phyloP scores from a whole-genome alignment of 2,329 filamentous ascomycete species.

The Sporothrix curviconia region DNA sequence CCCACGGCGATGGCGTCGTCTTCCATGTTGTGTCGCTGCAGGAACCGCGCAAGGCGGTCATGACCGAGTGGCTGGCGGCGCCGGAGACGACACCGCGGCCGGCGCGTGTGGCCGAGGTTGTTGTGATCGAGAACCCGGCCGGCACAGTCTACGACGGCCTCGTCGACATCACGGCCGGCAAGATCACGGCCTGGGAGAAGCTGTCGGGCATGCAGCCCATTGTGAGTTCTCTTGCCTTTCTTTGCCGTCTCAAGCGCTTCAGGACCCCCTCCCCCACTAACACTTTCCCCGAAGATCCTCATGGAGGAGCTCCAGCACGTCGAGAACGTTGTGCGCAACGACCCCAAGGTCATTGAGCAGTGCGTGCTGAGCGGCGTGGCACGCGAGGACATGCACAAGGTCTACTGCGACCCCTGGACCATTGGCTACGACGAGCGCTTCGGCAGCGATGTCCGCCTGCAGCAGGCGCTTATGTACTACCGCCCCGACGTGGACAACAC shows the following conservation, averaged over 20 bases:
- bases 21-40: constrained; percentile 83
- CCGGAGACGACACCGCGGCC: constrained; percentile 57
- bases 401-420: constrained; percentile 94
- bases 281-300: constrained; percentile 54
- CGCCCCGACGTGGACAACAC: constrained; percentile 76
- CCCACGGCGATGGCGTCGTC: constrained; percentile 62
- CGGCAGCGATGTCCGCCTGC: constrained; percentile 68
- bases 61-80: constrained; percentile 70
- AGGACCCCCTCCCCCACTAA: not conserved
- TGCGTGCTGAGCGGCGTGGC: constrained; percentile 77
- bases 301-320: constrained; percentile 84
- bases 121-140: constrained; percentile 65
- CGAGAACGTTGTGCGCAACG: constrained; percentile 66
- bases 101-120: constrained; percentile 69
- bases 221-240: constrained; percentile 35
- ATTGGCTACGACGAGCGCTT: constrained; percentile 92
- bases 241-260: too few species aligned
- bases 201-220: constrained; percentile 75
- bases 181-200: constrained; percentile 67
- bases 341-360: constrained; percentile 84
- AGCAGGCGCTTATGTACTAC: constrained; percentile 96
- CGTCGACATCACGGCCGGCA: constrained; percentile 62
- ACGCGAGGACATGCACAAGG: constrained; percentile 81
- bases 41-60: constrained; percentile 79
- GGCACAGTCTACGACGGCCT: constrained; percentile 79